These are phyloP conservation scores for Fusarium sp. DNA, from an alignment of 2,329 filamentous ascomycete genomes.

Conservation along the genomic window DNA sequence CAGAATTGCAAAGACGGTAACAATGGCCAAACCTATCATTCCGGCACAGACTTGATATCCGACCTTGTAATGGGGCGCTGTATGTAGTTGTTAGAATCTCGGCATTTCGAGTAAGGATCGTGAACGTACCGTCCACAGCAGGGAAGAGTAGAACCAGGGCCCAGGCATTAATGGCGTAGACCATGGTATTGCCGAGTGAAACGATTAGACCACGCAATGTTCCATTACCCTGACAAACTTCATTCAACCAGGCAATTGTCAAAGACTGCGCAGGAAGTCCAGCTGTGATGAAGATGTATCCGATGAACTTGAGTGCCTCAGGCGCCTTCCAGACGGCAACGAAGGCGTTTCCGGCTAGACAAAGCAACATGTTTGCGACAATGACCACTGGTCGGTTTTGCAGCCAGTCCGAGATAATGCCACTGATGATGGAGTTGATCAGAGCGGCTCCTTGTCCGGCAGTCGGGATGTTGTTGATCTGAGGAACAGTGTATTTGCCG, in stretches of 20 bases:
- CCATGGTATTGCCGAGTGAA: conserved; percentile 18
- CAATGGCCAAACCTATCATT: conserved; percentile 15
- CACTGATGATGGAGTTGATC: conserved; percentile 24
- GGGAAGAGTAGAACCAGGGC: conserved; percentile 20
- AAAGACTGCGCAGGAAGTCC: conserved; percentile 21
- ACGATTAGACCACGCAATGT: conserved; percentile 20
- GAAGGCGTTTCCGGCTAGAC: conserved; percentile 16
- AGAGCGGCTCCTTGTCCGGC: conserved; percentile 33
- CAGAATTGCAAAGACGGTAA: conserved; percentile 10
- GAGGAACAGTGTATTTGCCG: conserved; percentile 46
- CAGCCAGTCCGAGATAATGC: conserved; percentile 11
- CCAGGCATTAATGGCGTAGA: conserved; percentile 25
- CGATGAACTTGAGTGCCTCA: conserved; percentile 19
- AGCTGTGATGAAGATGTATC: conserved; percentile 23
- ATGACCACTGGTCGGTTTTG: conserved; percentile 21
- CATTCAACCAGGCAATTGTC: conserved; percentile 22
- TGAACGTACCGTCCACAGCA: conserved; percentile 9
- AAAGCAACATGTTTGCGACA: conserved; percentile 24
- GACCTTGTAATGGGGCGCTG: conserved; percentile 18
- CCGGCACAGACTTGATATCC: conserved; percentile 19
- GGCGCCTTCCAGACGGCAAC: conserved; percentile 17
- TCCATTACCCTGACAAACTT: conserved; percentile 22
- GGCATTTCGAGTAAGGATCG: neutral
- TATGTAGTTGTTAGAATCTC: neutral
- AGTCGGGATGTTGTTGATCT: conserved; percentile 59